Conservation (phyloP, 148 eudicot species). For the Dianthus caryophyllus region DNA sequence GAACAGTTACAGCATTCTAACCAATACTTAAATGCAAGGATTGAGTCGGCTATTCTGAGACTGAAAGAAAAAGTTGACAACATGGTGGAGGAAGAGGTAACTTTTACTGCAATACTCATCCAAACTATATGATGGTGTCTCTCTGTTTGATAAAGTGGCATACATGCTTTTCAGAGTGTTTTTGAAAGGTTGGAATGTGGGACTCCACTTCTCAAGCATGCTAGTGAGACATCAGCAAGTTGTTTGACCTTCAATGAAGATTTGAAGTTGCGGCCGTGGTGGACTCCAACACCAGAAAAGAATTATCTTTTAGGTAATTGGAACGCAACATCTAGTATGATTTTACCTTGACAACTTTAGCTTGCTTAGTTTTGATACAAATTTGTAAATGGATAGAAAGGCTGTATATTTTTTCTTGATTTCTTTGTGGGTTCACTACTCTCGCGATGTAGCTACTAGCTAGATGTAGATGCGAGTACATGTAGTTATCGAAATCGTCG, state of each 20-base stretch:
- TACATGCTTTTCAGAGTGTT: slow-evolving; percentile 40
- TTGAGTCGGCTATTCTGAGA: slow-evolving; percentile 74
- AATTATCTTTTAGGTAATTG: slow-evolving; percentile 75
- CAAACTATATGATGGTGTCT: not conserved
- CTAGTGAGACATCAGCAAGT: slow-evolving; percentile 50
- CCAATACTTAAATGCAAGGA: slow-evolving; percentile 71
- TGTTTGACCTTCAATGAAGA: slow-evolving; percentile 92
- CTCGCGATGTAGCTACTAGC: no score
- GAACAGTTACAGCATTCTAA: slow-evolving; percentile 75
- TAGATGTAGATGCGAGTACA: no score
- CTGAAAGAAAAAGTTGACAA: slow-evolving; percentile 68
- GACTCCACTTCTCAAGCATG: slow-evolving; percentile 55
- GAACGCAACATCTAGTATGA: slow-evolving; percentile 4
- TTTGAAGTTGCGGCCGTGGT: slow-evolving; percentile 79
- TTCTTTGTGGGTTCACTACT: no score
- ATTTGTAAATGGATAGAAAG: no score
- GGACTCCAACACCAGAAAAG: slow-evolving; percentile 84
- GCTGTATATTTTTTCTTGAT: no score
- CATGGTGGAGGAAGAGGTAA: slow-evolving; percentile 76
- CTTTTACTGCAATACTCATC: slow-evolving; percentile 12
- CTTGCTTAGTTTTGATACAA: no score
- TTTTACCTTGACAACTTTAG: no score
- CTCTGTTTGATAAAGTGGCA: not conserved
- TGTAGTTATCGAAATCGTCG: no score
- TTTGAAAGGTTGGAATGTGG: slow-evolving; percentile 63